Evolutionary conservation across 768 basidiomycete genomes (phyloP).

Genomic region (Macrolepiota albuminosa): DNA sequence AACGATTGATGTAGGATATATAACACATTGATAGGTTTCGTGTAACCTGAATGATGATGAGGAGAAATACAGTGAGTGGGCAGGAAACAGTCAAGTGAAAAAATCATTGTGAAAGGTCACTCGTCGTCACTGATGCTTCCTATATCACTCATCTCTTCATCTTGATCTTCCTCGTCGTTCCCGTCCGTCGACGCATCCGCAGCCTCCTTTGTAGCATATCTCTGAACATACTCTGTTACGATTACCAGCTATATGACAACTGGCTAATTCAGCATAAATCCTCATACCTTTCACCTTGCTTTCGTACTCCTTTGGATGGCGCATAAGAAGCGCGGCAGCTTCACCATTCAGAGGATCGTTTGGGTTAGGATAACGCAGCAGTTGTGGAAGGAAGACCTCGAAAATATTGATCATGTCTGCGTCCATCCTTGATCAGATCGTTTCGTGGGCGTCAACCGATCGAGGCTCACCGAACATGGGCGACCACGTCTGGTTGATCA

Average conservation of each 20-base stretch:
- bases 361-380: conserved; percentile 96
- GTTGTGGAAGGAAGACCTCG: conserved; percentile 95
- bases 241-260: background rate
- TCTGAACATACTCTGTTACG: conserved; percentile 88
- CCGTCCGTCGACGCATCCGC: conserved; percentile 67
- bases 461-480: conserved; percentile 93
- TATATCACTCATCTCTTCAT: conserved; percentile 85
- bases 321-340: conserved; percentile 95
- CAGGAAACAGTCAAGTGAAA: background rate
- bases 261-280: background rate
- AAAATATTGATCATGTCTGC: conserved; percentile 99
- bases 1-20: conserved; percentile 14
- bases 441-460: background rate
- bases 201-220: conserved; percentile 88
- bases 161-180: conserved; percentile 65
- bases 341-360: conserved; percentile 98
- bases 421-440: conserved; percentile 4
- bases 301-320: conserved; percentile 95
- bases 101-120: conserved; percentile 19
- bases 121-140: conserved; percentile 79
- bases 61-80: conserved; percentile 8
- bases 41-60: conserved; percentile 8
- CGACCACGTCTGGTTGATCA: conserved; percentile 99
- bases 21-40: conserved; percentile 9
- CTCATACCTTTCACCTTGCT: conserved; percentile 82